Percentiles rank a stretch among this genome's conserved stretches.
Evolutionary conservation across 2,329 filamentous ascomycete species (phyloP).

Genomic region (Chaetomium sp.): DNA sequence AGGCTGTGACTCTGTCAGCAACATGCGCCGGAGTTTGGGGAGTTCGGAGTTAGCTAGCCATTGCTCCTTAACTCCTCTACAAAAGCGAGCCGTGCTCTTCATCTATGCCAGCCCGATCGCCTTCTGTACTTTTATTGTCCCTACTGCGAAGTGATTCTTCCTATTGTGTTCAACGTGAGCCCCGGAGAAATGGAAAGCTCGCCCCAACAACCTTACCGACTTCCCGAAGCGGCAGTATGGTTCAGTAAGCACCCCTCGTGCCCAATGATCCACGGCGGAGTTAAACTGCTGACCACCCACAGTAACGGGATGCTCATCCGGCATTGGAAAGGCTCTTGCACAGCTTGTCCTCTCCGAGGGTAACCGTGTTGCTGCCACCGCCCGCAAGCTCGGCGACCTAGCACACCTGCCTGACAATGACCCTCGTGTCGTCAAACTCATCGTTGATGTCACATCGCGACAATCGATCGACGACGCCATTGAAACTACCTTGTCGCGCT

Average conservation of each 20-base stretch:
- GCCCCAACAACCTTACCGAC: not conserved
- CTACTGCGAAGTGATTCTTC: not conserved
- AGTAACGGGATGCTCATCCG: conserved; percentile 18
- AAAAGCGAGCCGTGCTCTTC: not conserved
- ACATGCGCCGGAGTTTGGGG: not conserved
- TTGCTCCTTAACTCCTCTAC: not conserved
- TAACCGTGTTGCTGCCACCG: conserved; percentile 1
- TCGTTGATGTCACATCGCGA: conserved; percentile 7
- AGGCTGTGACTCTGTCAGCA: not conserved
- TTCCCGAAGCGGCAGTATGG: not conserved
- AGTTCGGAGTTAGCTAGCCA: not conserved
- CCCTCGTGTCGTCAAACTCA: not conserved
- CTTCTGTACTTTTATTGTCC: not conserved
- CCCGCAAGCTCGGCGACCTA: conserved; percentile 5
- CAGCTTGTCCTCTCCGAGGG: conserved; percentile 7
- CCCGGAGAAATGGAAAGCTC: not conserved
- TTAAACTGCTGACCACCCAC: not conserved
- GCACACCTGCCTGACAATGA: conserved; percentile 8
- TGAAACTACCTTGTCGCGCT: not conserved
- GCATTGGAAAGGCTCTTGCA: conserved; percentile 11
- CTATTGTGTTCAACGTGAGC: not conserved
- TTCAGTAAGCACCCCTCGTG: not conserved
- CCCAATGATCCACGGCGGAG: not conserved
- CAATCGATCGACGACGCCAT: conserved; percentile 9
- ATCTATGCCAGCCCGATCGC: too few relatives aligned